Percentiles rank a stretch among this genome's conserved stretches.
Conservation (phyloP, 306 rosid species). For the Acacia melanoxylon region DNA sequence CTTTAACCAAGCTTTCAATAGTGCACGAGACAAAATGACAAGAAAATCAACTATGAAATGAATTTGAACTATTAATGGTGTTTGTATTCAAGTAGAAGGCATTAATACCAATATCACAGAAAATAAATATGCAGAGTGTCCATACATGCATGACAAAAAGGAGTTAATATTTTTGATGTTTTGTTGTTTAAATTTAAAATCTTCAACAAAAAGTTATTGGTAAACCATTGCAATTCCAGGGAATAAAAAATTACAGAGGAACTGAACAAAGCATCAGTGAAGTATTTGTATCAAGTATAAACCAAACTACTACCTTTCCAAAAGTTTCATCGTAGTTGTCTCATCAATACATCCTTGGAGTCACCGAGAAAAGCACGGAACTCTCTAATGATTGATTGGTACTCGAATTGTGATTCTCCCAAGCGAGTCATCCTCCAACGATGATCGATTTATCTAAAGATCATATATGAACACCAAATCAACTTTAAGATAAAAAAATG, state of each 20-base stretch:
- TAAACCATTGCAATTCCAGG: not conserved
- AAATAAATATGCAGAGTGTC: not conserved
- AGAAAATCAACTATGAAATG: conserved; percentile 21
- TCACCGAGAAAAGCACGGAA: conserved; percentile 95
- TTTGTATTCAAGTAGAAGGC: not conserved
- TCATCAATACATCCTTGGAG: conserved; percentile 89
- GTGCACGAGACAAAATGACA: not conserved
- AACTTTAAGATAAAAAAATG: conserved; percentile 24
- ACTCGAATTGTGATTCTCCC: conserved; percentile 68
- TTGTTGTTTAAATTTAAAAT: not conserved
- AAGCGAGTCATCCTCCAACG: conserved; percentile 90
- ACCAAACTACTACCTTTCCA: conserved; percentile 67
- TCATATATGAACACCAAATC: conserved; percentile 34
- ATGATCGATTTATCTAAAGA: conserved; percentile 79
- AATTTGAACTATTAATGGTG: not conserved
- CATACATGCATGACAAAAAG: too few relatives aligned
- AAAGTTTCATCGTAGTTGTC: conserved; percentile 88
- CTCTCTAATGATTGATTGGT: conserved; percentile 77
- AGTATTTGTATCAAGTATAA: conserved; percentile 32
- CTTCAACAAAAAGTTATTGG: conserved; percentile 16
- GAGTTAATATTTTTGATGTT: not conserved
- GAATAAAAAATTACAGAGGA: conserved; percentile 7
- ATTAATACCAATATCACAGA: conserved; percentile 13
- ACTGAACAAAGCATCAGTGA: conserved; percentile 8
- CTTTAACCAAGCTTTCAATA: conserved; percentile 10